Percentiles rank a stretch among this genome's conserved stretches.
Conservation (phyloP, 31 red algal species). For the Bonnemaisonia californica region DNA sequence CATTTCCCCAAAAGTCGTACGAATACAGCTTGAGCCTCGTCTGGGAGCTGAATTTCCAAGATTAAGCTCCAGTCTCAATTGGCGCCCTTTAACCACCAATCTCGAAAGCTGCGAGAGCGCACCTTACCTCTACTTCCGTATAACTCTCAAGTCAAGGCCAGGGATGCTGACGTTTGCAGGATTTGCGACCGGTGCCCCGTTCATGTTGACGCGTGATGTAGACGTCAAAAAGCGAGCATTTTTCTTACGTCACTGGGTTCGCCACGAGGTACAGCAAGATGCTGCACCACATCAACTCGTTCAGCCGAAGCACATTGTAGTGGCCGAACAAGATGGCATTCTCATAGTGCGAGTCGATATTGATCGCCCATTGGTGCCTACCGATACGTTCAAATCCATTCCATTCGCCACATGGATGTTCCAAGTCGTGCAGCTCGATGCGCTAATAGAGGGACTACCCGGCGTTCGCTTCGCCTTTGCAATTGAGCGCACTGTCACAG, state of each 20-base stretch:
- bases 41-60: conserved; percentile 25
- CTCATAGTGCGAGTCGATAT: conserved; percentile 61
- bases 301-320: conserved; percentile 30
- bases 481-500: conserved; percentile 61
- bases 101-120: conserved; percentile 59
- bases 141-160: conserved; percentile 27
- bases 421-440: conserved; percentile 62
- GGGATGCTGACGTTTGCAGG: conserved; percentile 45
- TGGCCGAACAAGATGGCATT: conserved; percentile 29
- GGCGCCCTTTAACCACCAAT: conserved; percentile 66
- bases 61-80: conserved; percentile 36
- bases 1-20: neutral
- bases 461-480: conserved; percentile 59
- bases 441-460: conserved; percentile 49
- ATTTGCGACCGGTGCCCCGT: conserved; percentile 65
- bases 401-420: conserved; percentile 71
- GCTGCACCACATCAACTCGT: conserved; percentile 20
- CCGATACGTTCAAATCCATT: conserved; percentile 51
- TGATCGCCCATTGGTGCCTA: conserved; percentile 45
- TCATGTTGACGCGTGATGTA: conserved; percentile 62
- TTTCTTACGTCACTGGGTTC: conserved; percentile 72
- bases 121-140: conserved; percentile 64
- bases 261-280: conserved; percentile 12
- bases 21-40: conserved; percentile 20
- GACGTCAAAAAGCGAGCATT: conserved; percentile 63